Base-by-base conservation (phyloP, 139 green algal species). In the Chlorella ohadii region DNA sequence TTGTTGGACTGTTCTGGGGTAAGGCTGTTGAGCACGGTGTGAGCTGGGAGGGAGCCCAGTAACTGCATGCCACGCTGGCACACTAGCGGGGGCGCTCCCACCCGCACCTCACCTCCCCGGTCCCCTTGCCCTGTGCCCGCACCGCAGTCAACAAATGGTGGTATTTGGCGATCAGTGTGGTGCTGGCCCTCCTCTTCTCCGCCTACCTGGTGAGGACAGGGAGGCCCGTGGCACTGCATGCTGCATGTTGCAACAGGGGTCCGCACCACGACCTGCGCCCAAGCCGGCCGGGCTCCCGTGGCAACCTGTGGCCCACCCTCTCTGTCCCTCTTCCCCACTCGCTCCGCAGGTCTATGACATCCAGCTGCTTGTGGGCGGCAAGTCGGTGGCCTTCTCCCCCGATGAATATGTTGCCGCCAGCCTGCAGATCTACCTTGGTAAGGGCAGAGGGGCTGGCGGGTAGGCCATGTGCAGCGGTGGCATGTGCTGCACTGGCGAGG, bases 331-430 rank as follows among this genome's bases (percentile, higher is more conserved):
- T 59, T 59, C 51, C 51, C 51, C 51, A 9, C 51, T 59, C 44
- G 11, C 15, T 59, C 12, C 51, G 44, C 15, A 59, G 51, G 51
- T 67, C 0, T 63, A 63, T 51, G 44, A 79, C 44, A 64, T 63
- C 19, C 47, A 64, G 88, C 72, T 91, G 79, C 72, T 94, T 23
- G 90, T 94, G 87, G 91, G 91, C 41, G 87, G 87, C 38, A 79
- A 82, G 20, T 67, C 79, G 12, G 86, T 85, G 34, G 81, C 63
- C 11, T 78, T 92, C 33, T 85, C 66, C 2, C 91, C 91, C 0
- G 91, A 93, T 41, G 89, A 93, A 38, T 93, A 93, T 55, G 34
- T 93, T 1, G 92, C 87, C 70, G 89, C 85, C 20, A 78, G 84
- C 4, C 44, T 91, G 7, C 84, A 87, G 22, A 59, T 59, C 51